Conservation (phyloP, 768 basidiomycete genomes). For the Rhodotorula diobovata region DNA sequence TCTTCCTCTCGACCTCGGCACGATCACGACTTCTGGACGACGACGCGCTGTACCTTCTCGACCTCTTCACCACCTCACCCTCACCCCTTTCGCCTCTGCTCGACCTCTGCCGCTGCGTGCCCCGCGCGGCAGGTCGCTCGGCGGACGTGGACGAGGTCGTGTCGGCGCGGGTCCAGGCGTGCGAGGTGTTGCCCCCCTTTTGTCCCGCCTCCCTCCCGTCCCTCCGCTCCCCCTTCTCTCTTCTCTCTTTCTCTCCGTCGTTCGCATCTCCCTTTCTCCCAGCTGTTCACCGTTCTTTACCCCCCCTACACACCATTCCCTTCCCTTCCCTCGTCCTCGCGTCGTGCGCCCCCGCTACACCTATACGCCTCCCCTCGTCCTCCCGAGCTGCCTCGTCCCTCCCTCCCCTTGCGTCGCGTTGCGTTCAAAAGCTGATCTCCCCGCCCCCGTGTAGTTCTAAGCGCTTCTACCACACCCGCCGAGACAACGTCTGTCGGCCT, state of each 20-base stretch:
- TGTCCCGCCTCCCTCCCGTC: not conserved
- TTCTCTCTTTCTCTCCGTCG: not conserved
- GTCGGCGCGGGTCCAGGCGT: not conserved
- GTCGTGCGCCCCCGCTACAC: too few relatives aligned
- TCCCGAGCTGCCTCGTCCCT: not conserved
- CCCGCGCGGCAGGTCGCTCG: too few relatives aligned
- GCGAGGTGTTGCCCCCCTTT: not conserved
- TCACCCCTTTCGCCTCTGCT: too few relatives aligned
- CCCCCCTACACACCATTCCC: too few relatives aligned
- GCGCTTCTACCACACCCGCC: too few relatives aligned
- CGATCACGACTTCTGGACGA: not conserved
- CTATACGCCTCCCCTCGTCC: not conserved
- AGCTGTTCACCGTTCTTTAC: not conserved
- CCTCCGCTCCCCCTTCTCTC: not conserved
- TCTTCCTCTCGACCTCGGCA: not conserved
- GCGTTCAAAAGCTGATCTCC: too few relatives aligned
- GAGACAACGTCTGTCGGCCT: too few relatives aligned
- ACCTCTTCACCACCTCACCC: too few relatives aligned
- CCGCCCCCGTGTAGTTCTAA: too few relatives aligned
- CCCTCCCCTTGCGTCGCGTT: too few relatives aligned
- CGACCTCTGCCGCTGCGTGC: too few relatives aligned
- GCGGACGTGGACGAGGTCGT: too few relatives aligned
- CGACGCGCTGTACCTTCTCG: not conserved
- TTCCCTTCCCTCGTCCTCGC: not conserved
- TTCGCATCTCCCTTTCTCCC: not conserved